phyloP scores from a whole-genome alignment of 352 stramenopile genomes.

The Phytophthora brassicae region DNA sequence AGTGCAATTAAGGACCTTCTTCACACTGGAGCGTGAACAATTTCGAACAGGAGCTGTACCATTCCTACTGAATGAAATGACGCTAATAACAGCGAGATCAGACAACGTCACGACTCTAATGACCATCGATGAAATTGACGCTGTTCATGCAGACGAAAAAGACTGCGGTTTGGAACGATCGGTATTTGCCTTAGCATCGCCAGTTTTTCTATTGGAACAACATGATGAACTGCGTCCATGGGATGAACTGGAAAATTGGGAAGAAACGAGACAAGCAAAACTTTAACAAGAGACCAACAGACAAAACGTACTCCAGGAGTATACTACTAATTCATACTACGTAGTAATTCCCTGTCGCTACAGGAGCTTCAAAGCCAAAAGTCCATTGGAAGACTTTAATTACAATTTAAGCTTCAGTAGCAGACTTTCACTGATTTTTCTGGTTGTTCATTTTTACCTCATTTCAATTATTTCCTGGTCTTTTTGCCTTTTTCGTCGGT shows the following conservation, averaged over 20 bases:
- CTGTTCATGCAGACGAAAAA: conserved; percentile 12
- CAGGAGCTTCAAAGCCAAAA: neutral
- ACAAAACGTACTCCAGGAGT: too few species aligned
- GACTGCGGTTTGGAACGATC: conserved; percentile 20
- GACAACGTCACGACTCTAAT: conserved; percentile 50
- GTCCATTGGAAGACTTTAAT: conserved; percentile 30
- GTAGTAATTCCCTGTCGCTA: conserved; percentile 17
- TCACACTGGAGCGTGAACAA: conserved; percentile 51
- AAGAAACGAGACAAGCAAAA: too few species aligned
- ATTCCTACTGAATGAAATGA: conserved; percentile 48
- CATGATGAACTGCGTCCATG: conserved; percentile 30
- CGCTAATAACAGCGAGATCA: conserved; percentile 28
- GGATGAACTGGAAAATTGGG: conserved; percentile 30
- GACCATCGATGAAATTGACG: conserved; percentile 49
- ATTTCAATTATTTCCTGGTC: conserved; percentile 8
- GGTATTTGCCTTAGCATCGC: conserved; percentile 25
- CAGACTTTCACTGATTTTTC: too few species aligned
- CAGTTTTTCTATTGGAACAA: conserved; percentile 31
- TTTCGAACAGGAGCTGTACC: conserved; percentile 45
- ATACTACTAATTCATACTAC: too few species aligned
- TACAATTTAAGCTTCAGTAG: neutral
- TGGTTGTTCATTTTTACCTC: too few species aligned
- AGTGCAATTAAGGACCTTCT: conserved; percentile 59
- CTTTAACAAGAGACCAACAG: too few species aligned
- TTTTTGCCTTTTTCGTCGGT: conserved; percentile 34